Percentiles rank a stretch among this genome's conserved stretches.
Conservation (phyloP, 139 green algal genomes). For the Chlorella sp. region DNA sequence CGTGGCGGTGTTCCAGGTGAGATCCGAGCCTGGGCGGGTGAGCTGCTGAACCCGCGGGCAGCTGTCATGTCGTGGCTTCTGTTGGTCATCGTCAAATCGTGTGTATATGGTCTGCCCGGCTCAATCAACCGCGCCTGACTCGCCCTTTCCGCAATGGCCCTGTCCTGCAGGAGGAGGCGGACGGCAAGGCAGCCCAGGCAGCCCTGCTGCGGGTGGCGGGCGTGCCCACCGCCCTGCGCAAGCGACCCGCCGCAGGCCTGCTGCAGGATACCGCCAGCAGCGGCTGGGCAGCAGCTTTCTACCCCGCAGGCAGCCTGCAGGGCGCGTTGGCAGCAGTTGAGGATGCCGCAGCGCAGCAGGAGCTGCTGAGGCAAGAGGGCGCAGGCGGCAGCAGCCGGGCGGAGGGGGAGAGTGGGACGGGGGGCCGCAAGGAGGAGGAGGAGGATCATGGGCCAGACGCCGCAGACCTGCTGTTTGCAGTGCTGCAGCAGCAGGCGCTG, state of each 20-base stretch:
- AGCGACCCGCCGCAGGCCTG: not conserved
- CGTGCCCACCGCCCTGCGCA: not conserved
- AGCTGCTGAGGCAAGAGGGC: too few relatives aligned
- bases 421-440: not conserved
- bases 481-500: conserved; percentile 22
- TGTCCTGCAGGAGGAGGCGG: not conserved
- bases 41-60: too few relatives aligned
- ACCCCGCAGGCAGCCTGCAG: conserved; percentile 3
- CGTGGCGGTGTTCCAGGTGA: conserved; percentile 14
- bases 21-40: too few relatives aligned
- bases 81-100: too few relatives aligned
- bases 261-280: not conserved
- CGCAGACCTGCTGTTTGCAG: not conserved
- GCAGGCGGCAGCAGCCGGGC: not conserved
- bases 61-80: too few relatives aligned
- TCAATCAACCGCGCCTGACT: too few relatives aligned
- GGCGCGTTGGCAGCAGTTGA: not conserved
- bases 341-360: not conserved
- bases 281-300: conserved; percentile 19
- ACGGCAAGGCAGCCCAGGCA: not conserved
- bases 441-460: not conserved
- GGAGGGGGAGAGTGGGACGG: not conserved
- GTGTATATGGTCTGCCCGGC: too few relatives aligned
- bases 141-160: too few relatives aligned
- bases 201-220: not conserved